These are phyloP conservation scores for Cutaneotrichosporon sp. DNA, from an alignment of 1,284 basidiomycete species.

Conservation along the genomic window DNA sequence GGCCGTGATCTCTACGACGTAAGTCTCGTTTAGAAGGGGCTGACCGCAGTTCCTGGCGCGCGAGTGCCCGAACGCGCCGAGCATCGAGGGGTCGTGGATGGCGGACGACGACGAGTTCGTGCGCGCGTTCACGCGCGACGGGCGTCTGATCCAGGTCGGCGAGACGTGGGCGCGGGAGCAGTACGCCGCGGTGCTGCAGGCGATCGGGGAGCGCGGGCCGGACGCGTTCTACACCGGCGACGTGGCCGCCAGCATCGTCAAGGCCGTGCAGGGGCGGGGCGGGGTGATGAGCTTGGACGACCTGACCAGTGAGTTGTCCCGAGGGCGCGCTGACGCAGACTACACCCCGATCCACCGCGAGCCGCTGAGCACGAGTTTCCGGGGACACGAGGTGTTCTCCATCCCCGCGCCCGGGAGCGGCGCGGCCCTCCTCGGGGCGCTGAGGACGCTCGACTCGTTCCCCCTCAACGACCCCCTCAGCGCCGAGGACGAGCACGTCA, in stretches of 20 bases:
- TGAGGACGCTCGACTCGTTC: slow-evolving; percentile 36
- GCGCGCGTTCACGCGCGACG: slow-evolving; percentile 24
- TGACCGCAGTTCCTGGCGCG: slow-evolving; percentile 18
- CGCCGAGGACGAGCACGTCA: slow-evolving; percentile 32
- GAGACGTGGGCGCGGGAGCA: slow-evolving; percentile 34
- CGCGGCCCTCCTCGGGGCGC: slow-evolving; percentile 39
- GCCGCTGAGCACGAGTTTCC: slow-evolving; percentile 34
- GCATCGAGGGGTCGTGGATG: slow-evolving; percentile 15
- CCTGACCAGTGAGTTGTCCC: slow-evolving; percentile 23
- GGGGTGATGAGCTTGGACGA: slow-evolving; percentile 46
- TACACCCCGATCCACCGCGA: slow-evolving; percentile 34
- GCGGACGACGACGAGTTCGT: slow-evolving; percentile 22
- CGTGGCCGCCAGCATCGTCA: slow-evolving; percentile 37
- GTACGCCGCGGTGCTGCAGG: slow-evolving; percentile 38
- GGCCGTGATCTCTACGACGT: slow-evolving; percentile 35
- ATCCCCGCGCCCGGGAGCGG: slow-evolving; percentile 48
- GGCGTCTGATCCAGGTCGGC: slow-evolving; percentile 30
- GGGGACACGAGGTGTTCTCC: slow-evolving; percentile 36
- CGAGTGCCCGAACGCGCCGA: slow-evolving; percentile 16
- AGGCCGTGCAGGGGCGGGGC: slow-evolving; percentile 31
- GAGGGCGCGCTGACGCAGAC: slow-evolving; percentile 20
- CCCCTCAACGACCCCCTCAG: slow-evolving; percentile 19
- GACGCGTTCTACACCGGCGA: slow-evolving; percentile 42
- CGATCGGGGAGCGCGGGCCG: slow-evolving; percentile 38
- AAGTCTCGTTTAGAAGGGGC: slow-evolving; percentile 23